These are phyloP conservation scores for Tephrocybe sp. DNA, from an alignment of 768 basidiomycete species.

Conservation along the genomic window DNA sequence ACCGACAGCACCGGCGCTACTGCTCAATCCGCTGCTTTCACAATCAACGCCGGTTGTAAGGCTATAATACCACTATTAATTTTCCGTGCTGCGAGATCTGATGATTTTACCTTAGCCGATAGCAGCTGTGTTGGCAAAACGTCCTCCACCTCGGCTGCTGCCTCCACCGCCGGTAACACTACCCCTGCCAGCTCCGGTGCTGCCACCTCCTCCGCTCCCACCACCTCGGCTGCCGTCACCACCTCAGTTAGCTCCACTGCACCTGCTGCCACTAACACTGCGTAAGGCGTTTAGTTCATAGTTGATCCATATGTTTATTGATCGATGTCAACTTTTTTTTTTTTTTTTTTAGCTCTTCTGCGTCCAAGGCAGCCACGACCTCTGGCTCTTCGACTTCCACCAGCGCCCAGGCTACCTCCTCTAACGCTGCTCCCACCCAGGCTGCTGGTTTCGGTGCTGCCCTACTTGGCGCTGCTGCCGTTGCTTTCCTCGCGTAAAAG, in stretches of 20 bases:
- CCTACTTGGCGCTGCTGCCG: conserved; percentile 38
- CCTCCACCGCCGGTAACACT: conserved; percentile 9
- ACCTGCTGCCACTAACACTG: conserved; percentile 7
- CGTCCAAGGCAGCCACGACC: conserved; percentile 8
- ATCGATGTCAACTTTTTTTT: too few species aligned
- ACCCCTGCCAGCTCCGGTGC: conserved; percentile 11
- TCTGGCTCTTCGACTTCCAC: conserved; percentile 8
- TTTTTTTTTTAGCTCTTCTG: not conserved
- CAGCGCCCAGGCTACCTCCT: conserved; percentile 10
- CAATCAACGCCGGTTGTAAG: conserved; percentile 48
- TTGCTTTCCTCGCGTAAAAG: conserved; percentile 40
- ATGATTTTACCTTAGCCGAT: conserved; percentile 24
- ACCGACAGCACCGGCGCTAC: conserved; percentile 55
- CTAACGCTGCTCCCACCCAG: conserved; percentile 28
- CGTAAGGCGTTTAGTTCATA: not conserved
- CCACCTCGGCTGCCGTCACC: conserved; percentile 14
- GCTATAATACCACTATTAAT: conserved; percentile 3
- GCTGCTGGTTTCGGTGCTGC: conserved; percentile 36
- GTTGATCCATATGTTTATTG: not conserved
- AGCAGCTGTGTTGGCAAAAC: conserved; percentile 33
- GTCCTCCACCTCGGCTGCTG: conserved; percentile 15
- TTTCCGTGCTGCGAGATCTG: not conserved
- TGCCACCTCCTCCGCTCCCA: conserved; percentile 6
- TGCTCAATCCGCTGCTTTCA: conserved; percentile 52
- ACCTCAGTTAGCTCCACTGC: conserved; percentile 5